phyloP scores from a whole-genome alignment of 192 early-diverging fungal genomes.

The Coemansia sp. region DNA sequence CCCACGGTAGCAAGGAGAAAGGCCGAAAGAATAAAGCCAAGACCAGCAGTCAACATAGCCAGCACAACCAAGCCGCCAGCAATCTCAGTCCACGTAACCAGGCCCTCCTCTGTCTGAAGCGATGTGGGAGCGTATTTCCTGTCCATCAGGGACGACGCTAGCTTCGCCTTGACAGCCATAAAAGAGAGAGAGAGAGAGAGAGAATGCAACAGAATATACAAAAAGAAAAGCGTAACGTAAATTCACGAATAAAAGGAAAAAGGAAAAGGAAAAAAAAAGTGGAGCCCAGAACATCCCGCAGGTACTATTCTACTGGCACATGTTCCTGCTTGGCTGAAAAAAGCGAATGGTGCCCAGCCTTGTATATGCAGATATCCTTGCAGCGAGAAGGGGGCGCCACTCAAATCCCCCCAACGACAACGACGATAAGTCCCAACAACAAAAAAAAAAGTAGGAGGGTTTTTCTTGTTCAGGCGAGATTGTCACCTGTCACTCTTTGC shows the following conservation, averaged over 20 bases:
- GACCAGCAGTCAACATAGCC: constrained; percentile 18
- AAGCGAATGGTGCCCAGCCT: too few relatives aligned
- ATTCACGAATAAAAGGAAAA: background rate
- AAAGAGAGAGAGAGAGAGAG: too few relatives aligned
- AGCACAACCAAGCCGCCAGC: constrained; percentile 32
- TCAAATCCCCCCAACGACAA: background rate
- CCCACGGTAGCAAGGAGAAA: constrained; percentile 45
- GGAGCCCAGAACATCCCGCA: background rate
- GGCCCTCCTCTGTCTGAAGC: background rate
- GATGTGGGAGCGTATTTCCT: constrained; percentile 1
- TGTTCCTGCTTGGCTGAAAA: background rate
- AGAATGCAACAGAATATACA: background rate
- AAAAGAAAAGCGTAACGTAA: background rate
- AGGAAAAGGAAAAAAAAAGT: background rate
- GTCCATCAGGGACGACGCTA: background rate
- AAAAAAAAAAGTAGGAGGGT: too few relatives aligned
- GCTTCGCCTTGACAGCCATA: background rate
- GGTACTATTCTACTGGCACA: background rate
- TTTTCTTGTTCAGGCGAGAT: background rate
- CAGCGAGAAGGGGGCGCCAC: background rate
- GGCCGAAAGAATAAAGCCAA: constrained; percentile 29
- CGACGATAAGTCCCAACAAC: too few relatives aligned
- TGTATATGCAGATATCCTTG: constrained; percentile 4
- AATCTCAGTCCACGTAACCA: constrained; percentile 36
- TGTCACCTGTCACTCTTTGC: background rate